A percentile compares a stretch with the other conserved stretches of the same genome.
These are phyloP conservation scores for Chimonanthus salicifolius DNA, from an alignment of 164 flowering plant genomes.

Conservation along the genomic window DNA sequence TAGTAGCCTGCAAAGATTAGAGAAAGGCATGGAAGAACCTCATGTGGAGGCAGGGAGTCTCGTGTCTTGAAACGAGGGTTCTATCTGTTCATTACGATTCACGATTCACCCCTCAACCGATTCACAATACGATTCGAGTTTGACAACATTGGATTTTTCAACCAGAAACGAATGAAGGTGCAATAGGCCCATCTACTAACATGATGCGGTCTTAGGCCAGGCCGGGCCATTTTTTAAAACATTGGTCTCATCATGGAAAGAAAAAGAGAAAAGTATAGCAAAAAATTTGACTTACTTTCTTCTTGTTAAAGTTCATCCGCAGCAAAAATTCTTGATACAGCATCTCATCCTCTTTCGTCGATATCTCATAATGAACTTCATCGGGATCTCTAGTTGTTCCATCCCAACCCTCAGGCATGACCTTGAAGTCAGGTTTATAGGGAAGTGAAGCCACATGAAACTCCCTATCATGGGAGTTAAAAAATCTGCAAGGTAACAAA, in stretches of 20 bases:
- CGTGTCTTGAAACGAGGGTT: too few relatives aligned
- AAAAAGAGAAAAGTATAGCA: not conserved
- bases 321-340: slow-evolving; percentile 77
- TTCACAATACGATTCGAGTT: too few relatives aligned
- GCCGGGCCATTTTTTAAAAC: too few relatives aligned
- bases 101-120: too few relatives aligned
- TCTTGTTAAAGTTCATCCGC: slow-evolving; percentile 76
- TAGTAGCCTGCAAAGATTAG: too few relatives aligned
- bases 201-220: too few relatives aligned
- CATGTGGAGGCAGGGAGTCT: too few relatives aligned
- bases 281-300: slow-evolving; percentile 41
- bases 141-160: too few relatives aligned
- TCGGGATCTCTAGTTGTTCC: slow-evolving; percentile 83
- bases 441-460: slow-evolving; percentile 95
- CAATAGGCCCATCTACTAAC: too few relatives aligned
- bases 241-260: not conserved
- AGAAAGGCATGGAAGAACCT: too few relatives aligned
- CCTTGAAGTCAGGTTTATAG: slow-evolving; percentile 92
- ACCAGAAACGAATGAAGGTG: too few relatives aligned
- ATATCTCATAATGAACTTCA: slow-evolving; percentile 93
- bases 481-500: slow-evolving; percentile 49
- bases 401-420: slow-evolving; percentile 99
- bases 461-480: slow-evolving; percentile 75
- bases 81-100: too few relatives aligned
- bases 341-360: slow-evolving; percentile 82